These are phyloP conservation scores for Amanita fuliginea DNA, from an alignment of 768 basidiomycete species.

Conservation along the genomic window DNA sequence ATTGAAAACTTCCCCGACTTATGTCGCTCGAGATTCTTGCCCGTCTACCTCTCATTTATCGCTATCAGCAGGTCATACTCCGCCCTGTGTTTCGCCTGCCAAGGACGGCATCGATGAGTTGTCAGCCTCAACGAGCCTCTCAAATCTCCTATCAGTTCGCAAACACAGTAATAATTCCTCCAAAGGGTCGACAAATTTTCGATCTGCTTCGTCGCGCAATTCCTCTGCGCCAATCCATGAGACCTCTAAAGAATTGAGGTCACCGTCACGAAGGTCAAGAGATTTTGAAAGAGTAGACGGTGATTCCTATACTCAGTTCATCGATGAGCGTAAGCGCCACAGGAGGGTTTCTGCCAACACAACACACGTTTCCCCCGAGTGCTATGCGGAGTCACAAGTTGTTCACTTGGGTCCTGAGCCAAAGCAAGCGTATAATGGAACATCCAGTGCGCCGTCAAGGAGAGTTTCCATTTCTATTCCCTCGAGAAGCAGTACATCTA, in stretches of 20 bases:
- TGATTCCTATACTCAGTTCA: neutral
- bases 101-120: neutral
- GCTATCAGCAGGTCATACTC: neutral
- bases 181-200: neutral
- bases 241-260: neutral
- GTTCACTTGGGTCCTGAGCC: slow-evolving; percentile 2
- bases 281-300: neutral
- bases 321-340: neutral
- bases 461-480: slow-evolving; percentile 5
- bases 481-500: neutral
- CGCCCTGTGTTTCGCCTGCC: neutral
- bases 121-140: neutral
- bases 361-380: neutral
- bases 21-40: neutral
- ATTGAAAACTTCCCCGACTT: slow-evolving; percentile 5
- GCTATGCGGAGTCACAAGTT: neutral
- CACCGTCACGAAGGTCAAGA: neutral
- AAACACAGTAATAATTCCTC: too few species aligned
- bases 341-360: neutral
- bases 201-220: neutral
- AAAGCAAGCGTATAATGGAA: neutral
- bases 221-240: neutral
- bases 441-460: neutral
- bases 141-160: neutral
- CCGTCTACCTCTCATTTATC: neutral